Evolutionary conservation across 768 basidiomycete species (phyloP).

Genomic region (Rhodotorula paludigena): DNA sequence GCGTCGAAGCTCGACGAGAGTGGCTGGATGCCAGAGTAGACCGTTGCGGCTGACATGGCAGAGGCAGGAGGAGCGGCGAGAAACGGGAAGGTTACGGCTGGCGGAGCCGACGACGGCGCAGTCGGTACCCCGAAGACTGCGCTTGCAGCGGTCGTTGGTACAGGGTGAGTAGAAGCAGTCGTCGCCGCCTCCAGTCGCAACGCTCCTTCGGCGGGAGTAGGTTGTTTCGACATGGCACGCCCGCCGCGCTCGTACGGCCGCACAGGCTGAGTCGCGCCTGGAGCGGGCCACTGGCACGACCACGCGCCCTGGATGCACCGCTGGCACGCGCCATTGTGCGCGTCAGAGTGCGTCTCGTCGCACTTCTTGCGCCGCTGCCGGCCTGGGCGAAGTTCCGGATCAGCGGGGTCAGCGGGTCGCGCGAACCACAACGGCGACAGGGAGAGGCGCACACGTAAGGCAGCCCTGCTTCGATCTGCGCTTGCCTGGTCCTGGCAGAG

Average conservation of each 20-base stretch:
- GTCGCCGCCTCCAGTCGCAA: neutral
- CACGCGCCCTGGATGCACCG: constrained; percentile 12
- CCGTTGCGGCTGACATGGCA: too few relatives aligned
- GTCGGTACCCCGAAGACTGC: too few relatives aligned
- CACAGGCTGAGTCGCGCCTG: neutral
- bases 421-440: neutral
- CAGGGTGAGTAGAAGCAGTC: too few relatives aligned
- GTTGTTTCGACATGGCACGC: neutral
- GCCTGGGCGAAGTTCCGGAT: neutral
- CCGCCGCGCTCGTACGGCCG: neutral
- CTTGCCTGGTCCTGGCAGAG: neutral
- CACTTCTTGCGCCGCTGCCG: constrained; percentile 19
- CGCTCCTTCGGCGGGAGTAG: neutral
- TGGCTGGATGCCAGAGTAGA: neutral
- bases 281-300: constrained; percentile 10
- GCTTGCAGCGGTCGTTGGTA: too few relatives aligned
- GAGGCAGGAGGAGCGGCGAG: too few relatives aligned
- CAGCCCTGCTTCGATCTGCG: neutral
- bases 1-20: neutral
- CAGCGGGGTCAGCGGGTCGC: neutral
- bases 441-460: constrained; percentile 3
- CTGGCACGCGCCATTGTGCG: constrained; percentile 12
- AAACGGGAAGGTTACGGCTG: too few relatives aligned
- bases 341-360: neutral
- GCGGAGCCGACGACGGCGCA: constrained; percentile 1